Conservation (phyloP, 495 filamentous ascomycete species). For the Aspergillus wentii region DNA sequence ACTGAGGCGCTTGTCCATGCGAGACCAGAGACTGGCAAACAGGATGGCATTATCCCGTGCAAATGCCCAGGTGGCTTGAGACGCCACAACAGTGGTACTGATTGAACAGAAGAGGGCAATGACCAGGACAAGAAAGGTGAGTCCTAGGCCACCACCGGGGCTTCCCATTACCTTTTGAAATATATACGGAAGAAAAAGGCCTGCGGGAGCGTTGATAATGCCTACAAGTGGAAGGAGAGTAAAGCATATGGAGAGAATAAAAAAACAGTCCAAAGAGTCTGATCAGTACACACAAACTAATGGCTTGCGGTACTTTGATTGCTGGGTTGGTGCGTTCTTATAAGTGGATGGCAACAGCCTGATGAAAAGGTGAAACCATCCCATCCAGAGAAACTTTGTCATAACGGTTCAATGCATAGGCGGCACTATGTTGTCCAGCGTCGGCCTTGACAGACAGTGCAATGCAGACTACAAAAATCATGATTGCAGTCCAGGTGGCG, state of each 20-base stretch:
- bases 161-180: slow-evolving; percentile 42
- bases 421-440: slow-evolving; percentile 34
- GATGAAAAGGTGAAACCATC: slow-evolving; percentile 45
- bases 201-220: slow-evolving; percentile 32
- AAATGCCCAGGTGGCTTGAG: slow-evolving; percentile 56
- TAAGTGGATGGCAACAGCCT: slow-evolving; percentile 48
- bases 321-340: slow-evolving; percentile 41
- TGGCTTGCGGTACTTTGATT: slow-evolving; percentile 41
- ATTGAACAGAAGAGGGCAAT: slow-evolving; percentile 61
- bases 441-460: slow-evolving; percentile 37
- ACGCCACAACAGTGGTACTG: slow-evolving; percentile 56
- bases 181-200: slow-evolving; percentile 45
- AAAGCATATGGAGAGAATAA: slow-evolving; percentile 36
- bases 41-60: slow-evolving; percentile 50
- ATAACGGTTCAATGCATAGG: slow-evolving; percentile 40
- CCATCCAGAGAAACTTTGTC: slow-evolving; percentile 48
- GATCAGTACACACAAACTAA: slow-evolving; percentile 33
- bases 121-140: slow-evolving; percentile 51
- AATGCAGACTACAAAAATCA: slow-evolving; percentile 36
- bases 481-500: slow-evolving; percentile 34
- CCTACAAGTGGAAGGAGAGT: slow-evolving; percentile 41
- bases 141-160: slow-evolving; percentile 41
- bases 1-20: slow-evolving; percentile 20
- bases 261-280: slow-evolving; percentile 16
- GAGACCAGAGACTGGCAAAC: slow-evolving; percentile 26